Evolutionary conservation across 2,329 filamentous ascomycete species (phyloP).

Genomic region (Beauveria scarabaeidicola): DNA sequence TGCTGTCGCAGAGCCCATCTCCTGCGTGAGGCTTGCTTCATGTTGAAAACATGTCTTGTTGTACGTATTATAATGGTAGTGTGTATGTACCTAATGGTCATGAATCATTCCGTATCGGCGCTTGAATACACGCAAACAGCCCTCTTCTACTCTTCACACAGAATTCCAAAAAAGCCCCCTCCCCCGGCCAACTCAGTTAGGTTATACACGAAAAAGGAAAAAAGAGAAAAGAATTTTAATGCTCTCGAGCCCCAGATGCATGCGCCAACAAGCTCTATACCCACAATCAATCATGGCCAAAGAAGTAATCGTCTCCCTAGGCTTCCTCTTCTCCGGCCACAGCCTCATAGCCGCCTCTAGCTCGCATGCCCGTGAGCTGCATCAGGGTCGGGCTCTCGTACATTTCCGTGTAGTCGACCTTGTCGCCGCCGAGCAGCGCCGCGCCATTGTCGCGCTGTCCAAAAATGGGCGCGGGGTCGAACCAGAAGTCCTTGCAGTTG

Average conservation of each 20-base stretch:
- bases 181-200: not conserved
- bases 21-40: no score
- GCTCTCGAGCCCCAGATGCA: not conserved
- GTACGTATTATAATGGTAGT: slow-evolving; percentile 4
- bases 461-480: slow-evolving; percentile 76
- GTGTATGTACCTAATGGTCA: slow-evolving; percentile 8
- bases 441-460: slow-evolving; percentile 63
- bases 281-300: not conserved
- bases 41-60: not conserved
- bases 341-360: slow-evolving; percentile 52
- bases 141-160: not conserved
- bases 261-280: not conserved
- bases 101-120: slow-evolving; percentile 5
- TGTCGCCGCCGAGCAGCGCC: slow-evolving; percentile 67
- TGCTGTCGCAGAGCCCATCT: no score
- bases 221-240: not conserved
- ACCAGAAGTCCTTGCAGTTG: slow-evolving; percentile 97
- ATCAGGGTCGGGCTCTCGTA: slow-evolving; percentile 76
- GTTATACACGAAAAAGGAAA: not conserved
- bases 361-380: slow-evolving; percentile 41
- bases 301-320: not conserved
- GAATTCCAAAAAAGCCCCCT: not conserved
- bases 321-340: slow-evolving; percentile 45
- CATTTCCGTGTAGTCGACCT: slow-evolving; percentile 79
- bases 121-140: not conserved